Evolutionary conservation across 441 rosid species (phyloP).

Genomic region (Dalechampia spathulata): DNA sequence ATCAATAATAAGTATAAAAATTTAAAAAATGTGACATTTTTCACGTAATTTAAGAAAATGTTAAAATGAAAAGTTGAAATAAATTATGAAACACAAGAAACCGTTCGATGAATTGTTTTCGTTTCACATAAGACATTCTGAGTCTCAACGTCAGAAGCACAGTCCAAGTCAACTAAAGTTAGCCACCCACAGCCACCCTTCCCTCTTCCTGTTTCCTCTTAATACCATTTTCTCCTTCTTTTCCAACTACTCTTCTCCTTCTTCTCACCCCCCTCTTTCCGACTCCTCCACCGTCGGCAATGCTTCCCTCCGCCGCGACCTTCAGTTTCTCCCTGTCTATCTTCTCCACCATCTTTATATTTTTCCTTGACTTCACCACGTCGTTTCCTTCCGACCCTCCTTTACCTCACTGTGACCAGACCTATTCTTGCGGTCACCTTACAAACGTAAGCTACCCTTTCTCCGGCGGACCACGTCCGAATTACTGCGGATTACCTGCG

Average conservation of each 20-base stretch:
- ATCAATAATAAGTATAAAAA: too few relatives aligned
- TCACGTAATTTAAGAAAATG: too few relatives aligned
- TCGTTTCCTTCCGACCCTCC: not conserved
- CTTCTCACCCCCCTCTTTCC: not conserved
- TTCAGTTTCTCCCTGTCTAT: not conserved
- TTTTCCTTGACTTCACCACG: not conserved
- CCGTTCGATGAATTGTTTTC: too few relatives aligned
- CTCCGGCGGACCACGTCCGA: slow-evolving; percentile 31
- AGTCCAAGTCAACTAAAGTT: slow-evolving; percentile 9
- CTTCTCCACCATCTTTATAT: not conserved
- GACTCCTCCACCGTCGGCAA: slow-evolving; percentile 5
- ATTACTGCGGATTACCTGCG: slow-evolving; percentile 27
- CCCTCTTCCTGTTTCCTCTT: not conserved
- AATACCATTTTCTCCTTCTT: too few relatives aligned
- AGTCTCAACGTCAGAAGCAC: not conserved
- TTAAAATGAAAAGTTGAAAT: too few relatives aligned
- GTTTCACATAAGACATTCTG: too few relatives aligned
- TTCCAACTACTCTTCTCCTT: not conserved
- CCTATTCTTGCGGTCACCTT: slow-evolving; percentile 27
- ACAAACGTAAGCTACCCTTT: slow-evolving; percentile 29
- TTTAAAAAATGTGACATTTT: too few relatives aligned
- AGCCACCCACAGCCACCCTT: not conserved
- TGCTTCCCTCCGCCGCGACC: slow-evolving; percentile 3
- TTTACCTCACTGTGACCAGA: slow-evolving; percentile 15
- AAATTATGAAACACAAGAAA: too few relatives aligned